These are phyloP conservation scores for Crucihimalaya himalaica DNA, from an alignment of 345 rosid genomes.

Conservation along the genomic window DNA sequence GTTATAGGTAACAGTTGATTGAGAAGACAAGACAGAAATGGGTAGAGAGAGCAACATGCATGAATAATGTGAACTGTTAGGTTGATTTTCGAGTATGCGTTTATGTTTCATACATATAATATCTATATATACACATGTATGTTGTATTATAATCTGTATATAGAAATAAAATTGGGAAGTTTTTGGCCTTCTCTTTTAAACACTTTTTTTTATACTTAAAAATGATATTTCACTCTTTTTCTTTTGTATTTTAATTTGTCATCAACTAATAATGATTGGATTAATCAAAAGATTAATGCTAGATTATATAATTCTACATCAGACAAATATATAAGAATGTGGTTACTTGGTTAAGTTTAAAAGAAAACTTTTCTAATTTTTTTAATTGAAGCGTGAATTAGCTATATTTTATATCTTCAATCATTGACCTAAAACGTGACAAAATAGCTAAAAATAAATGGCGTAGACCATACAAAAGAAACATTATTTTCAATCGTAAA, in stretches of 20 bases:
- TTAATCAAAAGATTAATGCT: background rate
- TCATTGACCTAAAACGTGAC: background rate
- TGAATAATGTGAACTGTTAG: slow-evolving; percentile 37
- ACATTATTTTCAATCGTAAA: background rate
- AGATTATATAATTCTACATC: background rate
- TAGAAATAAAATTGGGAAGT: background rate
- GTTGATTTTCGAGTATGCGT: slow-evolving; percentile 31
- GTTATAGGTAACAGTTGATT: slow-evolving; percentile 14
- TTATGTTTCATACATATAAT: background rate
- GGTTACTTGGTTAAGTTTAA: background rate
- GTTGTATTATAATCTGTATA: background rate
- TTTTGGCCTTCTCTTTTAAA: background rate
- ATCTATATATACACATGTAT: background rate
- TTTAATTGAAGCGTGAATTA: background rate
- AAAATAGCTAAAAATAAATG: background rate
- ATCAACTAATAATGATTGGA: background rate
- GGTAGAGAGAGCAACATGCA: slow-evolving; percentile 20
- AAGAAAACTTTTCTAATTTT: background rate
- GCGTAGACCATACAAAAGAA: background rate
- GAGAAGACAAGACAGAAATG: slow-evolving; percentile 21
- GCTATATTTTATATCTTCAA: background rate
- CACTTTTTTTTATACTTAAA: background rate
- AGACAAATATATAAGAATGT: background rate
- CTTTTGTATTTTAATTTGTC: background rate
- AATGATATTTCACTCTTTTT: background rate